phyloP scores from a whole-genome alignment of 2,329 filamentous ascomycete genomes.

The Fusarium musae region DNA sequence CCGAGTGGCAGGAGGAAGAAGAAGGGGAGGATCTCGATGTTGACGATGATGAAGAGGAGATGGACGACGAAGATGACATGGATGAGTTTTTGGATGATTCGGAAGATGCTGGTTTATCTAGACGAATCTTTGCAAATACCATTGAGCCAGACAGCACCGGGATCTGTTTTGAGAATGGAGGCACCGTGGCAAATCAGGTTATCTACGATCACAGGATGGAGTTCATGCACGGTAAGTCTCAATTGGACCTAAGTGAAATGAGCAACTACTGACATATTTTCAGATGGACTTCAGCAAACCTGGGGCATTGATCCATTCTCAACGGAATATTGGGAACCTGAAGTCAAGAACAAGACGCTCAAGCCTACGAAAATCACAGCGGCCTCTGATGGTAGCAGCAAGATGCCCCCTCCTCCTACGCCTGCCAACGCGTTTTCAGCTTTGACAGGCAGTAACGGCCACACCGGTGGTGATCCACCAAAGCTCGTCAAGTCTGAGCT shows the following conservation, averaged over 20 bases:
- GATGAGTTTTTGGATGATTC: conserved; percentile 91
- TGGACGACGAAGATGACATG: conserved; percentile 84
- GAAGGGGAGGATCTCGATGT: conserved; percentile 75
- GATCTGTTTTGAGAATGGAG: conserved; percentile 80
- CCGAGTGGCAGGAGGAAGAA: conserved; percentile 85
- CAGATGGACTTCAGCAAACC: conserved; percentile 61
- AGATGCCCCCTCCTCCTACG: conserved; percentile 50
- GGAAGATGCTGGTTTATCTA: conserved; percentile 70
- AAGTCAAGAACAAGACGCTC: conserved; percentile 47
- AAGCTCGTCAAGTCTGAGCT: conserved; percentile 54
- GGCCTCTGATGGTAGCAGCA: conserved; percentile 26
- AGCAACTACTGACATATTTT: conserved; percentile 31
- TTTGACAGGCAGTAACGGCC: conserved; percentile 35
- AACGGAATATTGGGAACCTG: conserved; percentile 77
- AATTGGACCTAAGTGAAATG: no score
- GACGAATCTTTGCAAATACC: conserved; percentile 72
- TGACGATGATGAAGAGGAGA: conserved; percentile 75
- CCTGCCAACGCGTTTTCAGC: conserved; percentile 53
- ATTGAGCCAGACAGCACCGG: conserved; percentile 83
- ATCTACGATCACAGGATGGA: conserved; percentile 76
- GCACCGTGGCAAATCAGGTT: conserved; percentile 59
- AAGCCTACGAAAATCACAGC: conserved; percentile 24
- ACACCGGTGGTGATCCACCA: conserved; percentile 26
- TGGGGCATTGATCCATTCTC: conserved; percentile 84
- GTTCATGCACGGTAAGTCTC: conserved; percentile 72